Evolutionary conservation across 352 stramenopile species (phyloP), one percentile per base, ranked within the genome.

Genomic region (Pseudoperonospora humuli): DNA sequence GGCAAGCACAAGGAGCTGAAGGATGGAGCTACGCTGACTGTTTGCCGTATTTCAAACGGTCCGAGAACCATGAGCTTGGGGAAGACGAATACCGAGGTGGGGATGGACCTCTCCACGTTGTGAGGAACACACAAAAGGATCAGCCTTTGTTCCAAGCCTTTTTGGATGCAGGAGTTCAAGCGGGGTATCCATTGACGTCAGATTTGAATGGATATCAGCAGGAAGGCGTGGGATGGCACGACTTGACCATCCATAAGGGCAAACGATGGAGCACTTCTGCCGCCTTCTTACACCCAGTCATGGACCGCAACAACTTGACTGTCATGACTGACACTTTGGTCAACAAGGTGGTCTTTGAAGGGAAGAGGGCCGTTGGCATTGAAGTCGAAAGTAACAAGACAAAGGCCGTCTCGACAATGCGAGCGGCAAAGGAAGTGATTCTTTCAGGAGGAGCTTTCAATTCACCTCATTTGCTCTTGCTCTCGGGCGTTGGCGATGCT

Each of bases 131-230:
- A n/a, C 77, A 93, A 51, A 61, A 55, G 40, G 83, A 88, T 38
- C 81, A 93, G 41, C 57, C 90, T 9, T 62, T 93, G n/a, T 95
- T 93, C 53, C 69, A 92, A 35, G 88, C 84, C 49, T 91, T 95
- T 50, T 91, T 94, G 25, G 77, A 94, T 29, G 84, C 83, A 3
- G 84, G 80, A 15, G 67, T 92, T 24, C 64, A 94, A 41, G 82
- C 82, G 13, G 83, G 82, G 0, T 95, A 94, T 45, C 75, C 75
- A 1, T 90, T 89, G 53, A 93, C 81, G 7, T 72, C 91, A 5
- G 84, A 93, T 52, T 93, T 91, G 76, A 95, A 95, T 50, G 83
- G 82, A 18, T 94, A 78, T 54, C 76, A 88, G 54, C 81, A 95
- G 55, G 82, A 93, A 54, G 82, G 81, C 13, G 93, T 95, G 33